Percentiles rank a stretch among this genome's conserved stretches.
phyloP scores from a whole-genome alignment of 768 basidiomycete genomes.

The Suillus luteus region DNA sequence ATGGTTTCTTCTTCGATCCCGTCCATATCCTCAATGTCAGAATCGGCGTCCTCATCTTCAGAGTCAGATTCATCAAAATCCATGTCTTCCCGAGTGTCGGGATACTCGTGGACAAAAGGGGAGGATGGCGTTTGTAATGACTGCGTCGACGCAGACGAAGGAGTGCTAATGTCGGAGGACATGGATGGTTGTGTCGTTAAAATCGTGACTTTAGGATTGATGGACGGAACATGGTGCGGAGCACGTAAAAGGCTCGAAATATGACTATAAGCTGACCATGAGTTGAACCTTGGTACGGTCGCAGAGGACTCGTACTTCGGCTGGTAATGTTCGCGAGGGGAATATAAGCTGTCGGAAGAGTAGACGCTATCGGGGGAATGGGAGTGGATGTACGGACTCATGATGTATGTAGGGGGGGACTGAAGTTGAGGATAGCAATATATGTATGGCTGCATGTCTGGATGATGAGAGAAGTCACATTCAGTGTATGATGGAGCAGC shows the following conservation, averaged over 20 bases:
- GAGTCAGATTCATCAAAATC: constrained; percentile 36
- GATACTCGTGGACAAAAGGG: constrained; percentile 26
- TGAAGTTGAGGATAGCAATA: constrained; percentile 32
- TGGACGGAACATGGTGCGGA: constrained; percentile 17
- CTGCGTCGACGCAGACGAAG: constrained; percentile 34
- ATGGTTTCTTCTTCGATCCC: constrained; percentile 26
- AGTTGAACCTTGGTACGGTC: constrained; percentile 9
- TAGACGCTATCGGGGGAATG: constrained; percentile 23
- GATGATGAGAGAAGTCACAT: constrained; percentile 18
- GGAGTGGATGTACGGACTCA: constrained; percentile 30
- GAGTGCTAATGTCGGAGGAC: constrained; percentile 32
- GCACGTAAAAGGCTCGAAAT: constrained; percentile 15
- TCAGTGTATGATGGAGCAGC: constrained; percentile 26
- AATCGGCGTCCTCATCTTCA: constrained; percentile 33
- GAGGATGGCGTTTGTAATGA: constrained; percentile 35
- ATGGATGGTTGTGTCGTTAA: constrained; percentile 24
- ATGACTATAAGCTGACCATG: constrained; percentile 27
- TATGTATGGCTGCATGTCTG: constrained; percentile 31
- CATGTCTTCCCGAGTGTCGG: constrained; percentile 19
- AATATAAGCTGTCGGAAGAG: constrained; percentile 22
- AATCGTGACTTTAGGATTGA: constrained; percentile 34
- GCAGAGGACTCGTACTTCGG: constrained; percentile 23
- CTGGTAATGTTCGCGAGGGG: constrained; percentile 27
- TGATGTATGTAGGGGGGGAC: constrained; percentile 22
- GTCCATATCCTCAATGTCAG: constrained; percentile 38